Evolutionary conservation across 257 asterid genomes (phyloP).

Genomic region (Knoxia roxburghii): DNA sequence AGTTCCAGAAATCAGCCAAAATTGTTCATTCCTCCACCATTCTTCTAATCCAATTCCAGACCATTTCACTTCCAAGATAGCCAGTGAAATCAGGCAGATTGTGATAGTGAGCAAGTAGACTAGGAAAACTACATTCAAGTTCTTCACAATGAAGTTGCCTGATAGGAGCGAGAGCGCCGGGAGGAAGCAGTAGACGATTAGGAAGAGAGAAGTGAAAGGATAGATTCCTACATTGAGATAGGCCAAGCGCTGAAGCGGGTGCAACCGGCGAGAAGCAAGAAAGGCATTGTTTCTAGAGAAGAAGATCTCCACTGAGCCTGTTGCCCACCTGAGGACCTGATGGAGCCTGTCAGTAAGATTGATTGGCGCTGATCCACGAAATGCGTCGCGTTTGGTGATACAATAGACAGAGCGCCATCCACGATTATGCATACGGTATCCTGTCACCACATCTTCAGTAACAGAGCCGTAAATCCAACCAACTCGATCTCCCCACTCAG

Average conservation of each 20-base stretch:
- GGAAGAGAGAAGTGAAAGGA: background rate
- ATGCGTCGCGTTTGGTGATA: slow-evolving; percentile 25
- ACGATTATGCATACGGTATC: slow-evolving; percentile 37
- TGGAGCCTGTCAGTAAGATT: slow-evolving; percentile 35
- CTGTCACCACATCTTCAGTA: slow-evolving; percentile 36
- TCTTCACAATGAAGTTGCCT: background rate
- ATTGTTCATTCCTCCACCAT: slow-evolving; percentile 3
- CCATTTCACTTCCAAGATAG: background rate
- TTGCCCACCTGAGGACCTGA: slow-evolving; percentile 37
- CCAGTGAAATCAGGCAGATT: background rate
- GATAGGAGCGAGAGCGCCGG: background rate
- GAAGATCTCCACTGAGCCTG: slow-evolving; percentile 34
- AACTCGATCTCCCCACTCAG: slow-evolving; percentile 33
- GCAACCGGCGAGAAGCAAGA: background rate
- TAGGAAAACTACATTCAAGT: background rate
- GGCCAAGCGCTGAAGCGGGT: background rate
- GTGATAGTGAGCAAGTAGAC: background rate
- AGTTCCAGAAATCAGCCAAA: slow-evolving; percentile 1
- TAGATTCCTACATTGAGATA: background rate
- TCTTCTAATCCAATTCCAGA: background rate
- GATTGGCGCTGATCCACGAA: slow-evolving; percentile 33
- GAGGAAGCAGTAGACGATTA: background rate
- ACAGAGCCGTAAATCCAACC: slow-evolving; percentile 44
- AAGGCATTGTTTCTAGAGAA: slow-evolving; percentile 7
- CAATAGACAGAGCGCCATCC: slow-evolving; percentile 43